Base-by-base conservation (phyloP, 1,284 basidiomycete genomes). In the Coniferiporia weirii region DNA sequence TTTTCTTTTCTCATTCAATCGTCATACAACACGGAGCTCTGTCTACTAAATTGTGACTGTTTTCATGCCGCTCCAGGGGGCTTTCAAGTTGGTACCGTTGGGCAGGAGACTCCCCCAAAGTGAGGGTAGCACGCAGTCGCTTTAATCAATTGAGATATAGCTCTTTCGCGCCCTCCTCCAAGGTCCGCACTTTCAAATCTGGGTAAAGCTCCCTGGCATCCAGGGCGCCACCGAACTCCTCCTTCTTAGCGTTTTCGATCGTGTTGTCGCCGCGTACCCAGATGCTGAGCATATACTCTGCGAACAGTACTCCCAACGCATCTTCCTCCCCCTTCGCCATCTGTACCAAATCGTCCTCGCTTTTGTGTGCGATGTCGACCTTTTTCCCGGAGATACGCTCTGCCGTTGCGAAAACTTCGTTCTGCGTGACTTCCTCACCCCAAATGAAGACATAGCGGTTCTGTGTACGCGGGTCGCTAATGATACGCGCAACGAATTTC, bases 381-480 rank as follows among this genome's bases (percentile, higher is more conserved):
- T 38, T 57, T 7, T 35, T 13, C 5, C 59, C 54, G 15, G 48
- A 34, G 4, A 56, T 17, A 22, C 48, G 45, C 51, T 57, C 51
- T 2, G 52, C 44, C n/a, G 57, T 17, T 8, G 45, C 60, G 9
- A 57, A 8, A 12, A 54, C 38, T 32, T 61, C 55, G 8, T 49
- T 54, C 52, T 63, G 63, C 3, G 67, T 64, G 3, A 65, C 53
- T 54, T 68, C 64, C 56, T 70, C 67, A n/a, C 65, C 63, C 67
- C 68, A 69, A 8, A 66, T 58, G 54, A 70, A 67, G 15, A 71
- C 65, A 52, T 67, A 64, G 12, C 56, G 56, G 56, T 69, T 66
- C 36, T 67, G 53, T n/a, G 69, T 69, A 9, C 69, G 64, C 27
- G 63, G 55, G 45, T 71, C 69, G 2, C 34, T 38, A 43, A 64